Evolutionary conservation across 2,329 filamentous ascomycete species (phyloP), one percentile per base, ranked within the genome.

Genomic region (Thielaviopsis ethacetica): DNA sequence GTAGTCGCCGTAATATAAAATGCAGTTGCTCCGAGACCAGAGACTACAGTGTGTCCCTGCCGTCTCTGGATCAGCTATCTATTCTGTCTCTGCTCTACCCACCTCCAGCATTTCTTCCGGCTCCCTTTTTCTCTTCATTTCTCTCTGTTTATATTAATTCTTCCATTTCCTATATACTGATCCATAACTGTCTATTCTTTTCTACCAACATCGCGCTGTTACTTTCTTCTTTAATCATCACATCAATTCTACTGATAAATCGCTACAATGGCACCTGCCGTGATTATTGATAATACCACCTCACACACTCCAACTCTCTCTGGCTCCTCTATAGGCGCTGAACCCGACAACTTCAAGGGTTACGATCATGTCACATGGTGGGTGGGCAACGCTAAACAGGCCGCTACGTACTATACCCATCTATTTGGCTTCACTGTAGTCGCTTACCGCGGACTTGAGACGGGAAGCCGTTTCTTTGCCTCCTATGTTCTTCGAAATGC

Each of bases 291-390:
- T 63, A 50, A 54, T 10, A 30, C 38, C 44, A 22, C 52, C 22
- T 21, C 52, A 13, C 49, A 52, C 21, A 22, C 27, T 66, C 75
- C 75, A 19, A 80, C 80, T 65, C 79, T 75, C 65, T 75, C 77
- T 62, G 73, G 81, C 53, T 75, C 79, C 65, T 72, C 76, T 65
- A 65, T 73, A 65, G 62, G 71, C 70, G 9, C 26, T 9, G 26
- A 27, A 9, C 27, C 53, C n/a, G 26, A 53, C 66, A 79, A 77
- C 68, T 91, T 95, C 74, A 81, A 82, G 62, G 90, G 88, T 68
- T 96, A 95, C 70, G 88, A 95, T 72, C 88, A 95, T 71, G 81
- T 95, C 59, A 91, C 89, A 65, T 96, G 91, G 91, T 95, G 89
- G 75, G 91, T 96, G 30, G 90, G 91, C 68, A 97, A 97, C 69